Evolutionary conservation across 768 basidiomycete genomes (phyloP).

Genomic region (Podaxis sp.): DNA sequence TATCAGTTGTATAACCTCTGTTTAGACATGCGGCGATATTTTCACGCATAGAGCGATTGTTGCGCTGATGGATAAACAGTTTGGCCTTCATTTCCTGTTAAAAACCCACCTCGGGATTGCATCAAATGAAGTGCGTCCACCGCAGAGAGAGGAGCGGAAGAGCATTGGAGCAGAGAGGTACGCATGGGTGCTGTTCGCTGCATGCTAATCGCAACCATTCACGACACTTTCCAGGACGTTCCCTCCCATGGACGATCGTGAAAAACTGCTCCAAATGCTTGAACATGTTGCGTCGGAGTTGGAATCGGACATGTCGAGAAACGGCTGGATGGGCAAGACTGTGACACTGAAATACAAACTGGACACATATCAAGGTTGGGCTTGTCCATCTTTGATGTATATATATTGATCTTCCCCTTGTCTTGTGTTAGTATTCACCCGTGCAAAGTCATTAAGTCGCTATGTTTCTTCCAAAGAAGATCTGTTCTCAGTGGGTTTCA

Average conservation of each 20-base stretch:
- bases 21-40: slow-evolving; percentile 88
- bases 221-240: slow-evolving; percentile 3
- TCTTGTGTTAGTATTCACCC: slow-evolving; percentile 60
- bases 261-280: slow-evolving; percentile 72
- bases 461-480: slow-evolving; percentile 83
- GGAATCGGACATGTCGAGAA: slow-evolving; percentile 73
- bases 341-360: slow-evolving; percentile 93
- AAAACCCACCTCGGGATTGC: slow-evolving; percentile 84
- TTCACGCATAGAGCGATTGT: slow-evolving; percentile 71
- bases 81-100: slow-evolving; percentile 76
- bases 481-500: slow-evolving; percentile 60
- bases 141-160: slow-evolving; percentile 80
- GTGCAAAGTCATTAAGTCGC: slow-evolving; percentile 76
- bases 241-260: slow-evolving; percentile 42
- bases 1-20: slow-evolving; percentile 7
- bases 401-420: neutral
- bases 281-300: slow-evolving; percentile 82
- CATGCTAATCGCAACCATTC: neutral
- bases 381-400: neutral
- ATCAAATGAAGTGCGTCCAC: slow-evolving; percentile 77
- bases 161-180: slow-evolving; percentile 86
- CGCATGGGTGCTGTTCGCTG: neutral
- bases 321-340: slow-evolving; percentile 85
- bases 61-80: slow-evolving; percentile 84
- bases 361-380: slow-evolving; percentile 78